Conservation (phyloP, 1,284 basidiomycete genomes). For the Rhizoctonia solani region DNA sequence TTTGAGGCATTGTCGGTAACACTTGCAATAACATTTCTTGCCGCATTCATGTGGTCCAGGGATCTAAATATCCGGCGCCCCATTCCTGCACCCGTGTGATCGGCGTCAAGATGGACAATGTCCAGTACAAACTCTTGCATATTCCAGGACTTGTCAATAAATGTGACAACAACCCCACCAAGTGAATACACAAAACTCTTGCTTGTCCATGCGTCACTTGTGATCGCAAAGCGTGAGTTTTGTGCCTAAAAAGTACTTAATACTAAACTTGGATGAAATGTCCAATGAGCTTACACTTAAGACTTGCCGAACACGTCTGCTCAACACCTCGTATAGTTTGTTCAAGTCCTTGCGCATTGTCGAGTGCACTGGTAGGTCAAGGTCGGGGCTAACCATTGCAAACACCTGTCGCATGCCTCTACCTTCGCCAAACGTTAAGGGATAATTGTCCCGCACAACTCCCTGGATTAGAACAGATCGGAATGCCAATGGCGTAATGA, state of each 20-base stretch:
- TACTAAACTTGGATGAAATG: neutral
- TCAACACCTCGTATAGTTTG: neutral
- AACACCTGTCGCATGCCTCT: slow-evolving; percentile 1
- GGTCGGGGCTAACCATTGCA: neutral
- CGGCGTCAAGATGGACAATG: slow-evolving; percentile 1
- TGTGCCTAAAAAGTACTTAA: neutral
- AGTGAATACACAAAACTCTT: slow-evolving; percentile 8
- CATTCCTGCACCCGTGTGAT: slow-evolving; percentile 1
- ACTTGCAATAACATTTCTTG: slow-evolving; percentile 4
- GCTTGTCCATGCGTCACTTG: slow-evolving; percentile 16
- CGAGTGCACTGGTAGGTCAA: neutral
- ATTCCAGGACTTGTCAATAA: slow-evolving; percentile 1
- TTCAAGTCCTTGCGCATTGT: slow-evolving; percentile 5
- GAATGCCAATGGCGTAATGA: neutral
- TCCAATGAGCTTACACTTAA: neutral
- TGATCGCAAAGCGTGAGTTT: neutral
- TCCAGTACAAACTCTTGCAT: slow-evolving; percentile 4
- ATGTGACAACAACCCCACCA: neutral
- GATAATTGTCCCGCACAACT: neutral
- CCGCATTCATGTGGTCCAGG: neutral
- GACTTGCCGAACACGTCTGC: neutral
- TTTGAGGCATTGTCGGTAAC: slow-evolving; percentile 7
- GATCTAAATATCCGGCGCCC: neutral
- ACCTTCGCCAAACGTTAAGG: slow-evolving; percentile 6
- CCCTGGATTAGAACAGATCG: neutral